A percentile compares a stretch with the other conserved stretches of the same genome.
phyloP scores from a whole-genome alignment of 2,329 filamentous ascomycete species.

The Hymenoscyphus salicellus region DNA sequence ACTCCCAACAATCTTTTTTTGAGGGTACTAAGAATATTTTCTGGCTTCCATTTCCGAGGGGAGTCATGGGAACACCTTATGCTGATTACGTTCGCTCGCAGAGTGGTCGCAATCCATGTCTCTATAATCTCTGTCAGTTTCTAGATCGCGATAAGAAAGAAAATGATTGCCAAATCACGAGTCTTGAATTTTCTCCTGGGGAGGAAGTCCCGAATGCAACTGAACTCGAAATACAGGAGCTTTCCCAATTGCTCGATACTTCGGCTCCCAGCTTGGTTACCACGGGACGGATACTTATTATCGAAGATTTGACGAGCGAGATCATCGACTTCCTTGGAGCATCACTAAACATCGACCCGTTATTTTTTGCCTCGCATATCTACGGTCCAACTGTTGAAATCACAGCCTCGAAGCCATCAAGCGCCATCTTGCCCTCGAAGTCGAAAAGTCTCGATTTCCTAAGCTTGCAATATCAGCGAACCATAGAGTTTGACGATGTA shows the following conservation, averaged over 20 bases:
- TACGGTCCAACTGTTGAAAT: conserved; percentile 8
- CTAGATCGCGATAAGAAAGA: background rate
- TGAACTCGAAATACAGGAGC: background rate
- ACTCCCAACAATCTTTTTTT: too few relatives aligned
- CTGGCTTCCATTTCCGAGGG: background rate
- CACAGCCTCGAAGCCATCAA: conserved; percentile 7
- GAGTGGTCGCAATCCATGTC: conserved; percentile 2
- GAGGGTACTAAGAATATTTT: background rate
- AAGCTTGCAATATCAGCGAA: conserved; percentile 10
- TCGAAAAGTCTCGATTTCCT: conserved; percentile 1
- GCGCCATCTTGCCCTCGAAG: conserved; percentile 1
- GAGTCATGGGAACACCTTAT: background rate
- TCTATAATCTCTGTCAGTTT: conserved; percentile 1
- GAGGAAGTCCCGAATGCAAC: background rate
- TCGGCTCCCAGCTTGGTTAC: background rate
- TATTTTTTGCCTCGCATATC: conserved; percentile 11
- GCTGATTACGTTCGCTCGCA: background rate
- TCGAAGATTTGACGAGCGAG: conserved; percentile 12
- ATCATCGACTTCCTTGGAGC: conserved; percentile 13
- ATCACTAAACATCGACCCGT: conserved; percentile 11
- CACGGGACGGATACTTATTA: conserved; percentile 9
- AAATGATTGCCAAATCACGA: background rate
- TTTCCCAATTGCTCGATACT: background rate
- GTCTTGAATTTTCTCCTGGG: background rate
- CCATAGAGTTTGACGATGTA: conserved; percentile 2